phyloP scores from a whole-genome alignment of 73 alveolate species.

The Tetrahymena borealis region DNA sequence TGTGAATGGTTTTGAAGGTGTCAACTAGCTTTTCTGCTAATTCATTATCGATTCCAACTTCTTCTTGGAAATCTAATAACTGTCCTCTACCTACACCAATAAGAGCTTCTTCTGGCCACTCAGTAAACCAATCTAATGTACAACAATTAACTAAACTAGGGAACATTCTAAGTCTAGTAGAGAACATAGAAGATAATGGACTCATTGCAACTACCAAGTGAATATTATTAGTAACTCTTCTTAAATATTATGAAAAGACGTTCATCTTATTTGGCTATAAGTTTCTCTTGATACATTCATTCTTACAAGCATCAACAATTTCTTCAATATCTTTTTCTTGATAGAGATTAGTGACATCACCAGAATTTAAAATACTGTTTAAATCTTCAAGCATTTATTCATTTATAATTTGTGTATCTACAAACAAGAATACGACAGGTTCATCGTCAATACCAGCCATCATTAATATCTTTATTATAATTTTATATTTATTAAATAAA shows the following conservation, averaged over 20 bases:
- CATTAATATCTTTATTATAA: slow-evolving; percentile 16
- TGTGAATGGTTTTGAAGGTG: slow-evolving; percentile 71
- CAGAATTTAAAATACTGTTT: slow-evolving; percentile 78
- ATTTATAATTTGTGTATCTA: slow-evolving; percentile 68
- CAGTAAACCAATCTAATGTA: slow-evolving; percentile 98
- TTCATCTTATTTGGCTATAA: slow-evolving; percentile 53
- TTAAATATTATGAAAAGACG: slow-evolving; percentile 65
- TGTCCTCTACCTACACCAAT: slow-evolving; percentile 50
- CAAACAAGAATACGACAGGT: slow-evolving; percentile 55
- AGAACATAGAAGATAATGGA: slow-evolving; percentile 93
- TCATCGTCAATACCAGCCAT: slow-evolving; percentile 66
- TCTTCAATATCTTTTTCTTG: slow-evolving; percentile 86
- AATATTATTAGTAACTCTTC: slow-evolving; percentile 86
- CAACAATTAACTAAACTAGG: slow-evolving; percentile 98
- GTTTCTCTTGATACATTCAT: slow-evolving; percentile 61
- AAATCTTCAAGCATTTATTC: slow-evolving; percentile 80
- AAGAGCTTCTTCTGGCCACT: slow-evolving; percentile 95
- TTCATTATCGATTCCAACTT: slow-evolving; percentile 42
- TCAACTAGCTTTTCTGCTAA: slow-evolving; percentile 45
- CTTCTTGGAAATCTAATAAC: slow-evolving; percentile 38
- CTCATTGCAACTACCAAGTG: slow-evolving; percentile 93
- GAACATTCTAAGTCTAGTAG: slow-evolving; percentile 95
- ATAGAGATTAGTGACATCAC: slow-evolving; percentile 96
- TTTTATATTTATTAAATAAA: not conserved
- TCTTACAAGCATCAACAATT: slow-evolving; percentile 64